Base-by-base conservation (phyloP, 495 filamentous ascomycete species). In the Cetradonia linearis region DNA sequence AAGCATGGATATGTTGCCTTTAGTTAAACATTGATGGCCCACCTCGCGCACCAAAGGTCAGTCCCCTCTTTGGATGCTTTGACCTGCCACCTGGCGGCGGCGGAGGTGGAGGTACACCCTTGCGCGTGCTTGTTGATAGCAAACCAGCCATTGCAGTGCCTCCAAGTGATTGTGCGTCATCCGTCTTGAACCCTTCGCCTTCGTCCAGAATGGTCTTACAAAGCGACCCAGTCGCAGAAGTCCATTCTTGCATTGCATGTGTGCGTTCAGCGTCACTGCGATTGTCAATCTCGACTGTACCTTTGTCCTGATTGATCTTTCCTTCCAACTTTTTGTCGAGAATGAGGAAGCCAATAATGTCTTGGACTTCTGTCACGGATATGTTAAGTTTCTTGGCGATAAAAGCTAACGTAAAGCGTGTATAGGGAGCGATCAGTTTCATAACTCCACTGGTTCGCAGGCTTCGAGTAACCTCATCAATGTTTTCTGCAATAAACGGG, bases 401-500 rank as follows among this genome's bases (percentile, higher is more conserved):
- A 74, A 95, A 95, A 44, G 76, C 74, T 34, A 97, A 76, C 30
- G 83, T 85, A 80, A 98, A 96, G 31, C 90, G 86, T 3, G 89
- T 94, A 74, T 97, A 98, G 0, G 93, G 92, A 6, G 91, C 89
- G 57, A 97, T 93, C 42, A 98, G 72, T 73, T 95, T 96, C 34
- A 95, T 75, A 3, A 98, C 84, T 2, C 89, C 93, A 73, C 94
- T 96, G 61, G 91, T 97, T 37, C 93, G 89, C 84, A 98, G 93
- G 73, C 95, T 96, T 16, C 93, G 89, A 52, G 93, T 98, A 59
- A 98, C 93, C 72, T 97, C 93, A 73, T 96, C 93, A 63, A 98
- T 98, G 70, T 98, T 96, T 76, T 96, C 93, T 28, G 93, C 91
- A 64, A 98, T 98, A 77, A 96, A 98, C 0, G 90, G 86, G 68